These are phyloP conservation scores for Yamadazyma taylorii DNA, from an alignment of 1,139 yeast genomes.

Conservation along the genomic window DNA sequence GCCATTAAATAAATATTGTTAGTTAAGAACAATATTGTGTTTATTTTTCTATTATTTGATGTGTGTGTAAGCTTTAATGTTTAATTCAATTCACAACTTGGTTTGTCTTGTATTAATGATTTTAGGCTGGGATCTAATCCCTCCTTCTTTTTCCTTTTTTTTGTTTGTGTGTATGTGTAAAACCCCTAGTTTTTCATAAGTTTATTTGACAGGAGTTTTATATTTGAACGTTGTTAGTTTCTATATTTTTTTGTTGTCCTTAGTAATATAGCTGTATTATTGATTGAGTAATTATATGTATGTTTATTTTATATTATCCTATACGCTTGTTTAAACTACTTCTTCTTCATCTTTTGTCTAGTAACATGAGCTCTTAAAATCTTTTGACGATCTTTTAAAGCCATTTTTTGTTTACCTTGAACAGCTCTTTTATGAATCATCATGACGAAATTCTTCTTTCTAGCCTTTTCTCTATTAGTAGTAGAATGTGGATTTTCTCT, in stretches of 20 bases:
- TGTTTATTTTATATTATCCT: constrained; percentile 1
- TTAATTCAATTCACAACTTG: constrained; percentile 2
- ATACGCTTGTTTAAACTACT: no score
- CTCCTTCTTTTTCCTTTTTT: neutral
- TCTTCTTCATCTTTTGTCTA: constrained; percentile 86
- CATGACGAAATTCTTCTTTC: constrained; percentile 99
- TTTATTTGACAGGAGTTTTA: no score
- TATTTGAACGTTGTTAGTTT: neutral
- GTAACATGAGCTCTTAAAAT: constrained; percentile 81
- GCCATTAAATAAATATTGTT: no score
- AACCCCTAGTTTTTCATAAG: no score
- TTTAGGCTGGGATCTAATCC: no score
- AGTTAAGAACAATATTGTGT: no score
- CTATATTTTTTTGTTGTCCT: neutral
- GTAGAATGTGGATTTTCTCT: constrained; percentile 82
- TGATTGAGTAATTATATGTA: constrained; percentile 2
- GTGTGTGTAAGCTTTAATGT: no score
- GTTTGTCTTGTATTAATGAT: constrained; percentile 3
- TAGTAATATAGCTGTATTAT: constrained; percentile 3
- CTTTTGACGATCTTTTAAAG: constrained; percentile 87
- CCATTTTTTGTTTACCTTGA: constrained; percentile 88
- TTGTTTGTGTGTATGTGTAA: no score
- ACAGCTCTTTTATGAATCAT: constrained; percentile 94
- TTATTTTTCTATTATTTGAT: no score
- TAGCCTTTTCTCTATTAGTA: constrained; percentile 91